Conservation (phyloP, 345 rosid species). For the Schrenkiella parvula region DNA sequence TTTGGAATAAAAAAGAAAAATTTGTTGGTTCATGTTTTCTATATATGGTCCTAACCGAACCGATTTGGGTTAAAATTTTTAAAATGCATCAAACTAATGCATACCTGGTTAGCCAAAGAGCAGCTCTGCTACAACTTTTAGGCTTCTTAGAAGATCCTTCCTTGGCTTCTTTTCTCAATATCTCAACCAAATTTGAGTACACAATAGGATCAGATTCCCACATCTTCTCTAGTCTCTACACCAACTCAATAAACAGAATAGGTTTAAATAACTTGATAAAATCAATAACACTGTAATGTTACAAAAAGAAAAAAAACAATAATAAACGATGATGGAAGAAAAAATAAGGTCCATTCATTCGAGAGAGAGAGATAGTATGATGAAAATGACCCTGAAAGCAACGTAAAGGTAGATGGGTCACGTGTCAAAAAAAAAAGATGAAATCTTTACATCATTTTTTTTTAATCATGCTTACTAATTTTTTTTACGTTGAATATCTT, state of each 20-base stretch:
- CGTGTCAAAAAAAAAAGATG: slow-evolving; percentile 24
- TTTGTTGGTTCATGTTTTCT: not conserved
- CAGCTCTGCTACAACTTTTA: slow-evolving; percentile 67
- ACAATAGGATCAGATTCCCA: slow-evolving; percentile 55
- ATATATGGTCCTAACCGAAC: not conserved
- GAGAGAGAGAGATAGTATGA: not conserved
- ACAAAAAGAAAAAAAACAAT: too few species aligned
- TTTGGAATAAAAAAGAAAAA: not conserved
- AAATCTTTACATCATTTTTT: too few species aligned
- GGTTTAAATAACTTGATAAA: not conserved
- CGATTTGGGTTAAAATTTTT: not conserved
- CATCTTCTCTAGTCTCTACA: slow-evolving; percentile 63
- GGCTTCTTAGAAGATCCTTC: slow-evolving; percentile 60
- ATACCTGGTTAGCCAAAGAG: slow-evolving; percentile 93
- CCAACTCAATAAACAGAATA: not conserved
- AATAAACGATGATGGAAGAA: not conserved
- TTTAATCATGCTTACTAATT: slow-evolving; percentile 2
- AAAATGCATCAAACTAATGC: not conserved
- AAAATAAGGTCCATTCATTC: slow-evolving; percentile 26
- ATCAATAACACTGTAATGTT: not conserved
- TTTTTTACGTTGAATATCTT: not conserved
- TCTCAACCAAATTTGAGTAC: slow-evolving; percentile 64
- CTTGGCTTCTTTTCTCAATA: slow-evolving; percentile 56
- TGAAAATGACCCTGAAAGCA: slow-evolving; percentile 21
- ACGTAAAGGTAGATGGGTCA: slow-evolving; percentile 20